phyloP scores from a whole-genome alignment of 2,329 filamentous ascomycete species.

The Colletotrichum sojae region DNA sequence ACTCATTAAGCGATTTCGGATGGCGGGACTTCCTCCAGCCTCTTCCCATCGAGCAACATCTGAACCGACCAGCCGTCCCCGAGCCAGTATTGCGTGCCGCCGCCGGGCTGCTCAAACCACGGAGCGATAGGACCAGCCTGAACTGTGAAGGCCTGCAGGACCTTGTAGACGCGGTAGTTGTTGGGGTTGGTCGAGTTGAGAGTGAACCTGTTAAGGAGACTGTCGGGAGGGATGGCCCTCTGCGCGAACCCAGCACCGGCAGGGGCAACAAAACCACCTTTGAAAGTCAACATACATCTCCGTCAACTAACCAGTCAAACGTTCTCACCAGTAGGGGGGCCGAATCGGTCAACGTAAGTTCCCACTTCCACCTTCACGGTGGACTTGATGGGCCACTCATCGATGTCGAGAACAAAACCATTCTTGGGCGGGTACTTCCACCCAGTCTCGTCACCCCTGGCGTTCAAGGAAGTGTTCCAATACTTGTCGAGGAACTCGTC shows the following conservation, averaged over 20 bases:
- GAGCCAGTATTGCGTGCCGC: no score
- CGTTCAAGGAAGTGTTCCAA: constrained; percentile 41
- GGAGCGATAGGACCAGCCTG: constrained; percentile 60
- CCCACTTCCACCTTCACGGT: constrained; percentile 57
- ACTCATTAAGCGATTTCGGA: no score
- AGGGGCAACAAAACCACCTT: constrained; percentile 49
- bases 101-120: constrained; percentile 62
- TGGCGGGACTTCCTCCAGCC: not conserved
- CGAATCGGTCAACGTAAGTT: constrained; percentile 64
- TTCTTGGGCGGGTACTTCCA: constrained; percentile 55
- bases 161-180: constrained; percentile 65
- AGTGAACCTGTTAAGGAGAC: constrained; percentile 52
- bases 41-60: not conserved
- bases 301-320: no score
- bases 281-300: no score
- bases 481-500: constrained; percentile 48
- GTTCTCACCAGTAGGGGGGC: constrained; percentile 59
- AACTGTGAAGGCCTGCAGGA: constrained; percentile 56
- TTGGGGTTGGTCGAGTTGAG: constrained; percentile 54
- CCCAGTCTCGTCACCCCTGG: no score
- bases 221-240: constrained; percentile 61
- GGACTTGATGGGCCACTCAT: constrained; percentile 55
- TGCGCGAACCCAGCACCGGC: constrained; percentile 62
- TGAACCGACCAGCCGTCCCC: no score
- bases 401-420: constrained; percentile 57